phyloP scores from a whole-genome alignment of 306 rosid species.

The Casuarina cunninghamiana region DNA sequence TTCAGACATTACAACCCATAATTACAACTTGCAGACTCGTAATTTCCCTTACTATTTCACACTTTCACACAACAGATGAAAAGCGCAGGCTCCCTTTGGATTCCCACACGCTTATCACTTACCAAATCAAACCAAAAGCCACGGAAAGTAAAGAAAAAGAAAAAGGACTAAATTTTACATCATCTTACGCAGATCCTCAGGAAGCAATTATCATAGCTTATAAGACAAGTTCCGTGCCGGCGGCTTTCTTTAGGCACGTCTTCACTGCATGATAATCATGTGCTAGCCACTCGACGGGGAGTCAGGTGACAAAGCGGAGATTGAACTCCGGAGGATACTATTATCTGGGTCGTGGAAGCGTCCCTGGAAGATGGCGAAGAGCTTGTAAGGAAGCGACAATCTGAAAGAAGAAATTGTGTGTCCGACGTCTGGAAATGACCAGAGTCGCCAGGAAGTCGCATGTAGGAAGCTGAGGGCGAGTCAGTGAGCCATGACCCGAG shows the following conservation, averaged over 20 bases:
- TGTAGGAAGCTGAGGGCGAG: constrained; percentile 63
- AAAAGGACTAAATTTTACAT: neutral
- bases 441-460: constrained; percentile 58
- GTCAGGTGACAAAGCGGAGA: constrained; percentile 54
- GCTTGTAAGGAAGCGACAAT: constrained; percentile 20
- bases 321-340: constrained; percentile 53
- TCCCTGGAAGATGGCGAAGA: constrained; percentile 42
- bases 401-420: constrained; percentile 31
- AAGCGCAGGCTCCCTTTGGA: constrained; percentile 9
- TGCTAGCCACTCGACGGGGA: constrained; percentile 42
- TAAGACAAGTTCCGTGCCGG: neutral
- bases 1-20: neutral
- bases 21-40: neutral
- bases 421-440: constrained; percentile 44
- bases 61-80: neutral
- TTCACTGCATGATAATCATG: constrained; percentile 11
- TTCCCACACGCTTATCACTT: neutral
- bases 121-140: neutral
- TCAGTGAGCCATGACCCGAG: constrained; percentile 64
- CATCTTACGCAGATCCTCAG: neutral
- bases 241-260: constrained; percentile 29
- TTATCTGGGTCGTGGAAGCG: constrained; percentile 42
- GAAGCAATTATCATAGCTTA: neutral
- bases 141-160: neutral
- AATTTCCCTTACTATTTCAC: neutral